Base-by-base conservation (phyloP, 2,329 filamentous ascomycete genomes). In the Trichophyton verrucosum region DNA sequence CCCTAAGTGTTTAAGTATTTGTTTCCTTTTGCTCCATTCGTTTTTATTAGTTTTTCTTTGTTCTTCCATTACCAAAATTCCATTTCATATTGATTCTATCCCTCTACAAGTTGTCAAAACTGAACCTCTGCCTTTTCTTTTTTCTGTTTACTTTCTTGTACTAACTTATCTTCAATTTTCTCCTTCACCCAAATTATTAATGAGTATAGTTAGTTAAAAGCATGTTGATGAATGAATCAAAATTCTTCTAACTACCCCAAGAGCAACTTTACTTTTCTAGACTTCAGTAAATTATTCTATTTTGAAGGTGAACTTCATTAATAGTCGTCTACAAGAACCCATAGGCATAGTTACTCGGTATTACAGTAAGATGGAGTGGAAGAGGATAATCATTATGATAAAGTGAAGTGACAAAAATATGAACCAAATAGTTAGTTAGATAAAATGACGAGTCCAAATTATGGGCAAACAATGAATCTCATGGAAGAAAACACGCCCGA, bases 161-260 rank as follows among this genome's bases (percentile, higher is more conserved):
- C 51, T 24, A 55, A 55, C 51, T 27, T 17, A 36, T 55, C n/a
- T 36, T 55, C 20, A 51, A 24, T 13, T 36, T 36, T 55, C 33
- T 55, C 15, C 11, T 55, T 44, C 8, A 30, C 40, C 40, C 51
- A n/a, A 55, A 33, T 55, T 55, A 33, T 55, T 55, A 55, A 55
- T 22, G 51, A 55, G 51, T 55, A 17, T 55, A 55, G 51, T 24
- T 36, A 55, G 30, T 36, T 27, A 55, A 55, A 55, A 55, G 51
- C n/a, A 55, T 17, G 15, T 36, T n/a, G 51, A 9, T 55, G 30
- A 55, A 55, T 55, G 51, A 55, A 55, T 36, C 15, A 30, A 3
- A 55, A 51, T 27, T 13, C 40, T n/a, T 15, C 11, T 44, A n/a
- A 20, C 40, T 7, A 13, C 40, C n/a, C 6, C 11, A 15, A 20